Conservation (phyloP, 2,329 filamentous ascomycete genomes). For the Dothistroma septosporum region DNA sequence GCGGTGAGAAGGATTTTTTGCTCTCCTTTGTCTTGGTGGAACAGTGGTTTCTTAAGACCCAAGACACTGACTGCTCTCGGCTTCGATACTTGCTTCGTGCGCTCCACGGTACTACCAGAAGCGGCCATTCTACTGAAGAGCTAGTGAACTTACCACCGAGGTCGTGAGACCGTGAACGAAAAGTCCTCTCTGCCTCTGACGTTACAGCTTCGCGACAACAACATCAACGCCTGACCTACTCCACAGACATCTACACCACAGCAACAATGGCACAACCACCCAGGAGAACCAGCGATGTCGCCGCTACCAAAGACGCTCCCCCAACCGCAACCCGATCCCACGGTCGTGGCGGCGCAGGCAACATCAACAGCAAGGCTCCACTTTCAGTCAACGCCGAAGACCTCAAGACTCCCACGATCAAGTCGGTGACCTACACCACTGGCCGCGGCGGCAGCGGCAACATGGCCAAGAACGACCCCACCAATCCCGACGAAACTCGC, state of each 20-base stretch:
- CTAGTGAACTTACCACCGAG: not conserved
- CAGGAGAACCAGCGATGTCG: not conserved
- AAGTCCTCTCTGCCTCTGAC: not conserved
- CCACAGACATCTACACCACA: not conserved
- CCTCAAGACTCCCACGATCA: conserved; percentile 77
- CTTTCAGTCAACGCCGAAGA: conserved; percentile 48
- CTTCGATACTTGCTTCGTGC: not conserved
- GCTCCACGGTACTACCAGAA: conserved; percentile 3
- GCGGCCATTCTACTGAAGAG: not conserved
- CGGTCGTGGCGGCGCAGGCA: conserved; percentile 70
- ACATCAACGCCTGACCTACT: no score
- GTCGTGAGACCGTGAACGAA: not conserved
- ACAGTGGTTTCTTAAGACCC: not conserved
- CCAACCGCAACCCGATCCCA: conserved; percentile 37
- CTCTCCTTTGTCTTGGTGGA: not conserved
- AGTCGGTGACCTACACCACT: conserved; percentile 78
- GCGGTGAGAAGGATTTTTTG: not conserved
- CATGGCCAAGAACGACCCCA: conserved; percentile 69
- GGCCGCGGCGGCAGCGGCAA: conserved; percentile 85
- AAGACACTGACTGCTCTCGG: not conserved
- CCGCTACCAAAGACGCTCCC: not conserved
- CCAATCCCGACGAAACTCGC: conserved; percentile 63
- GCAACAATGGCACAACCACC: conserved; percentile 1
- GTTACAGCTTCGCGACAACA: not conserved
- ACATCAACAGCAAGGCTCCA: conserved; percentile 43